Evolutionary conservation across 2,329 filamentous ascomycete genomes (phyloP), one percentile per base, ranked within the genome.

Genomic region (Aspergillus luchuensis): DNA sequence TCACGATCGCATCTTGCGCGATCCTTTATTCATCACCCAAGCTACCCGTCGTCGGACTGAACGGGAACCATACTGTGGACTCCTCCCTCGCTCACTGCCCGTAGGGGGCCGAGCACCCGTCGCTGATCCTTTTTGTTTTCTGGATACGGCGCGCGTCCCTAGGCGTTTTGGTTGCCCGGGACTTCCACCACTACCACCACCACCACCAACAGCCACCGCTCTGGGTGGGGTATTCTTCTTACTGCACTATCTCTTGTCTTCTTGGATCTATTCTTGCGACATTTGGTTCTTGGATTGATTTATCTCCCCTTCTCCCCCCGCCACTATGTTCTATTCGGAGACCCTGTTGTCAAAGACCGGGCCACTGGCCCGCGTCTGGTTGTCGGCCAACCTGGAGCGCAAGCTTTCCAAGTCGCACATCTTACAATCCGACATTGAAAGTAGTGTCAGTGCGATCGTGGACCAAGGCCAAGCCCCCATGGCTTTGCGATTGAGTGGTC

Each of bases 391-490:
- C 79, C 85, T 98, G 66, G 95, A 98, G 85, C 92, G 94, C 83
- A 99, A 98, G 82, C 88, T 99, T 62, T 96, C 93, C 69, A 99
- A 99, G 81, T 92, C 92, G 65, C 92, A 97, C 72, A 95, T 98
- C 68, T 78, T 99, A 66, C 92, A 97, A 75, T 94, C 93, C 61
- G 96, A 97, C 80, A 90, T 99, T 69, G 90, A 94, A 71, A 91
- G 92, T 80, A 97, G 93, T 78, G 93, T 99, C 66, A 90, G 92
- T 76, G 92, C 92, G 68, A 99, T 99, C 76, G 95, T 98, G 67
- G 91, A 91, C 61, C 91, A 92, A 52, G 91, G 90, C 66, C 92
- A 97, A 79, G 95, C 94, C 45, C 95, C 95, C 30, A 94, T 99
- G 86, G 95, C 95, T 30, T 80, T 99, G 71, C 92, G 95, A 68